Conservation (phyloP, 495 filamentous ascomycete species). For the Staphylotrichum longicolle region DNA sequence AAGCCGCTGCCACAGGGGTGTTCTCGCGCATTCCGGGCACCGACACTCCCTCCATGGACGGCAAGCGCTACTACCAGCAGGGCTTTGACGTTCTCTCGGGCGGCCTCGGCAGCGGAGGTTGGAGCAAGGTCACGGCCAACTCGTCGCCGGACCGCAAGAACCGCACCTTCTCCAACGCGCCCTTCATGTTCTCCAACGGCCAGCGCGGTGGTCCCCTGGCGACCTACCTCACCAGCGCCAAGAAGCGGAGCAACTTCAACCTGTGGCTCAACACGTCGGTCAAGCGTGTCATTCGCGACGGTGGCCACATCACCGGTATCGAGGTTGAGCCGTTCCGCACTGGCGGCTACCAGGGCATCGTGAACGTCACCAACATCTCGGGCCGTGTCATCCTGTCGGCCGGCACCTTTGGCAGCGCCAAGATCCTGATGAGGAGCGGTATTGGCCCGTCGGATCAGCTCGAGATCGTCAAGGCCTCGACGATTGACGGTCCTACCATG, state of each 20-base stretch:
- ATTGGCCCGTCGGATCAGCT: constrained; percentile 66
- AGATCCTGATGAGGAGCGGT: constrained; percentile 61
- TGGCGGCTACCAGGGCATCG: constrained; percentile 57
- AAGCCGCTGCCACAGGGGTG: constrained; percentile 56
- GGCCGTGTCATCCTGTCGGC: constrained; percentile 69
- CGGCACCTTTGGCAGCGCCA: constrained; percentile 70
- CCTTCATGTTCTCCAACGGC: constrained; percentile 66
- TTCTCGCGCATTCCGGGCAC: constrained; percentile 71
- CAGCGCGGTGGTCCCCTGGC: constrained; percentile 70
- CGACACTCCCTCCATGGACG: constrained; percentile 63
- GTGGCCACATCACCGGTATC: constrained; percentile 62
- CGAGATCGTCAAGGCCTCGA: constrained; percentile 51
- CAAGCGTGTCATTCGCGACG: constrained; percentile 60
- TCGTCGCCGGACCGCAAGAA: constrained; percentile 62
- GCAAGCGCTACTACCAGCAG: constrained; percentile 65
- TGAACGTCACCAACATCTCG: constrained; percentile 55
- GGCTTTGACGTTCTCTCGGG: constrained; percentile 58
- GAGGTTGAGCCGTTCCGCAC: constrained; percentile 58
- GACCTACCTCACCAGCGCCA: constrained; percentile 68
- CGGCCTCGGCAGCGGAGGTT: constrained; percentile 58
- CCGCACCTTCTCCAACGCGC: constrained; percentile 61
- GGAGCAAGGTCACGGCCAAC: constrained; percentile 62
- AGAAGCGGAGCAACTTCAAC: constrained; percentile 61
- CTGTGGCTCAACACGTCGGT: constrained; percentile 65
- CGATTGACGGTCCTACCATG: constrained; percentile 53